Base-by-base conservation (phyloP, 2,329 filamentous ascomycete genomes). In the Trichoderma endophyticum region DNA sequence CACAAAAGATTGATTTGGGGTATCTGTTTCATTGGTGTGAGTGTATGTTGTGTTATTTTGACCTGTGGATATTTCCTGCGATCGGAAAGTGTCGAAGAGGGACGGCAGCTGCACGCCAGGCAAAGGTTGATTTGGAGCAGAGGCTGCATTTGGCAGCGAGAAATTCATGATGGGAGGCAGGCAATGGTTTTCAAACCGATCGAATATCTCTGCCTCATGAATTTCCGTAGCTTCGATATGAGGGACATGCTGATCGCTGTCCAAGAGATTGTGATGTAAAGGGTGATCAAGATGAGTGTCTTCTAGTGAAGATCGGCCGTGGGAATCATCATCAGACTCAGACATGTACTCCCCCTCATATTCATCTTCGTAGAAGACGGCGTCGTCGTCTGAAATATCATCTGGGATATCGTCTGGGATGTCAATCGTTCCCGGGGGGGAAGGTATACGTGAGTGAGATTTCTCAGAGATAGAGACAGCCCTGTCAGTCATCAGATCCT, bases 331-430 rank as follows among this genome's bases (percentile, higher is more conserved):
- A 21, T 62, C 43, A 30, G 56, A 65, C 18, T 69, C 68, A n/a
- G 69, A 65, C 61, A 71, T 48, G 21, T 66, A 56, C 1, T 66
- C 67, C 12, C 61, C 71, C 3, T 54, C 57, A 28, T 71, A 63
- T 28, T 60, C 51, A 4, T 73, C 68, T 14, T 54, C 71, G 39
- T 51, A 69, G 24, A 71, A 71, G 9, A 71, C 24, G n/a, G 26
- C 28, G n/a, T 62, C 61, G 54, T 71, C 71, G 30, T 71, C 71
- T 43, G 32, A 61, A 43, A 56, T 62, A 14, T 71, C 71, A 15
- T 48, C 43, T 48, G 43, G 43, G 15, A 39, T 39, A 39, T 39
- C 0, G 61, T 71, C 71, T n/a, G 32, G 51, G 30, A 56, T 62
- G 14, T 71, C 56, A 24, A 56, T 34, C 15, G 61, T 66, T 43